Conservation (phyloP, 208 protist genomes). For the Naegleria fowleri region DNA sequence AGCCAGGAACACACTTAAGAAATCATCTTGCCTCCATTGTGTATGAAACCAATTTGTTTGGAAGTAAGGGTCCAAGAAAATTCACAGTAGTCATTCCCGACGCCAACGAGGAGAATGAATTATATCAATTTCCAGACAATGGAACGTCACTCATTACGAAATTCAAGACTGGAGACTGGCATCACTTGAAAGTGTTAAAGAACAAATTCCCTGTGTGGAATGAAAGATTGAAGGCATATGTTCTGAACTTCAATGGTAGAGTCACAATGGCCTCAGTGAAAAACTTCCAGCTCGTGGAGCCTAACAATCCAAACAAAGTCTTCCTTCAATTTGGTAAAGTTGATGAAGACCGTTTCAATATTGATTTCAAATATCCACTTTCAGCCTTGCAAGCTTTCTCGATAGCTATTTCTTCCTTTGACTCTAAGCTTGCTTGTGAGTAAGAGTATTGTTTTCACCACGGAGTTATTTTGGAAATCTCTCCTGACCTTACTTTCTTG, state of each 20-base stretch:
- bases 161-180: conserved; percentile 18
- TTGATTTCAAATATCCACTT: conserved; percentile 56
- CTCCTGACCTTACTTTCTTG: neutral
- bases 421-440: conserved; percentile 59
- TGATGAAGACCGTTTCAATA: conserved; percentile 48
- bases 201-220: conserved; percentile 65
- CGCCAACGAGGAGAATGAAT: conserved; percentile 19
- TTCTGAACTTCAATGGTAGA: conserved; percentile 64
- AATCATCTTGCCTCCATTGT: conserved; percentile 37
- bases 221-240: conserved; percentile 53
- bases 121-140: neutral
- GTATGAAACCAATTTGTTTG: conserved; percentile 62
- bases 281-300: conserved; percentile 65
- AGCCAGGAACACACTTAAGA: conserved; percentile 35
- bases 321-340: conserved; percentile 60
- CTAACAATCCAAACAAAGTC: conserved; percentile 35
- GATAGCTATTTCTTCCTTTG: conserved; percentile 55
- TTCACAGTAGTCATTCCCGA: conserved; percentile 58
- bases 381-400: conserved; percentile 55
- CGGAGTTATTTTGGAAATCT: neutral
- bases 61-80: conserved; percentile 56
- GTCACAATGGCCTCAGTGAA: conserved; percentile 65
- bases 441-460: neutral
- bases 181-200: conserved; percentile 41
- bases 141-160: neutral